A percentile compares a stretch with the other conserved stretches of the same genome.
phyloP scores from a whole-genome alignment of 129 eudicot genomes.

The Flaveria bidentis region DNA sequence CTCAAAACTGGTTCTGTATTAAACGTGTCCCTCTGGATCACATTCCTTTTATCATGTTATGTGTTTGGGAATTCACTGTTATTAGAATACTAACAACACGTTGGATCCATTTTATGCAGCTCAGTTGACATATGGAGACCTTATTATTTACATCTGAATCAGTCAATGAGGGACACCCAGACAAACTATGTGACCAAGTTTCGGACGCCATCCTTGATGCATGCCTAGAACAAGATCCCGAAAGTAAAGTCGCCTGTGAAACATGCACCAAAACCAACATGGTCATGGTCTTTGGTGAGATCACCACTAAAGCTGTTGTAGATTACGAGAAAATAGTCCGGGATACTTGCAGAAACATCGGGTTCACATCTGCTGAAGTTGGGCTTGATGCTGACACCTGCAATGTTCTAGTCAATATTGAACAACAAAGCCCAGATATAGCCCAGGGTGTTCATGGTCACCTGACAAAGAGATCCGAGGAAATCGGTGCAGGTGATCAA shows the following conservation, averaged over 20 bases:
- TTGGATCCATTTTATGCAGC: background rate
- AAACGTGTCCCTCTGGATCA: background rate
- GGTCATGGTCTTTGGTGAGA: conserved; percentile 68
- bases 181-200: conserved; percentile 70
- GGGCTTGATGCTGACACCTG: conserved; percentile 70
- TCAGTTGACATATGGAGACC: conserved; percentile 60
- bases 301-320: conserved; percentile 60
- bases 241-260: conserved; percentile 66
- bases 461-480: conserved; percentile 63
- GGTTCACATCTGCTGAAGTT: conserved; percentile 63
- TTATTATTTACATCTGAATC: conserved; percentile 72
- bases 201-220: conserved; percentile 70
- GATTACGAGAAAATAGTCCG: conserved; percentile 59
- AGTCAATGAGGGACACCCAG: conserved; percentile 67
- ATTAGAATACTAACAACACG: background rate
- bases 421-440: conserved; percentile 63
- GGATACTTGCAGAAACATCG: conserved; percentile 64
- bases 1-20: background rate
- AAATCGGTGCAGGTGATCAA: conserved; percentile 68
- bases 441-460: conserved; percentile 75
- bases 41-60: background rate
- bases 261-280: conserved; percentile 68
- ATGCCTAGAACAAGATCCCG: conserved; percentile 62
- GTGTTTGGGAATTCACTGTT: background rate
- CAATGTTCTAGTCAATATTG: conserved; percentile 61